Conservation (phyloP, 192 early-diverging fungal species). For the Geranomyces variabilis region DNA sequence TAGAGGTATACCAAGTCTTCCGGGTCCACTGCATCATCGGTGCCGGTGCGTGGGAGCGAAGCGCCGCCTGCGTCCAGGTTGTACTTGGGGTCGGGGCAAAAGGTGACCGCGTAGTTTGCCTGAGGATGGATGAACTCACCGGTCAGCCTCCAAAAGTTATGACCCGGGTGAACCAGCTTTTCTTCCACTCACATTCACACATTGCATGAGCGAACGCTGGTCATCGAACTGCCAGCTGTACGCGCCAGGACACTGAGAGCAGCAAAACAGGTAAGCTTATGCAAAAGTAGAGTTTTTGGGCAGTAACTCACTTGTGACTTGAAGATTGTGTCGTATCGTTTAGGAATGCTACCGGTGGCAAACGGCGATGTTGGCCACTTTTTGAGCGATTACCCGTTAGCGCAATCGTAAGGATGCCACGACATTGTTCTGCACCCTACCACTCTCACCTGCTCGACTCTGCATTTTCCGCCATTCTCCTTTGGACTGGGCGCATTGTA, state of each 20-base stretch:
- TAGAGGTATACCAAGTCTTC: background rate
- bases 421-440: too few species aligned
- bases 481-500: slow-evolving; percentile 6
- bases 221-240: slow-evolving; percentile 41
- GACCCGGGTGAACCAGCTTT: background rate
- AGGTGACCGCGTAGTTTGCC: slow-evolving; percentile 8
- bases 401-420: too few species aligned
- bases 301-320: too few species aligned
- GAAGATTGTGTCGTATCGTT: slow-evolving; percentile 35
- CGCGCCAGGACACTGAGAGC: slow-evolving; percentile 20
- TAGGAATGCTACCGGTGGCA: background rate
- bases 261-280: too few species aligned
- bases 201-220: slow-evolving; percentile 20
- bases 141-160: background rate
- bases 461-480: slow-evolving; percentile 13
- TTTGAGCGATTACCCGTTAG: too few species aligned
- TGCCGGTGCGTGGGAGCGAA: background rate
- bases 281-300: too few species aligned
- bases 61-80: background rate
- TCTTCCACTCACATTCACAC: too few species aligned
- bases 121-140: too few species aligned
- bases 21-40: background rate
- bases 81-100: slow-evolving; percentile 6
- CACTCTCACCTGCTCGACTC: too few species aligned
- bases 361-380: slow-evolving; percentile 7